Base-by-base conservation (phyloP, 1,284 basidiomycete species). In the Porodaedalea pini region DNA sequence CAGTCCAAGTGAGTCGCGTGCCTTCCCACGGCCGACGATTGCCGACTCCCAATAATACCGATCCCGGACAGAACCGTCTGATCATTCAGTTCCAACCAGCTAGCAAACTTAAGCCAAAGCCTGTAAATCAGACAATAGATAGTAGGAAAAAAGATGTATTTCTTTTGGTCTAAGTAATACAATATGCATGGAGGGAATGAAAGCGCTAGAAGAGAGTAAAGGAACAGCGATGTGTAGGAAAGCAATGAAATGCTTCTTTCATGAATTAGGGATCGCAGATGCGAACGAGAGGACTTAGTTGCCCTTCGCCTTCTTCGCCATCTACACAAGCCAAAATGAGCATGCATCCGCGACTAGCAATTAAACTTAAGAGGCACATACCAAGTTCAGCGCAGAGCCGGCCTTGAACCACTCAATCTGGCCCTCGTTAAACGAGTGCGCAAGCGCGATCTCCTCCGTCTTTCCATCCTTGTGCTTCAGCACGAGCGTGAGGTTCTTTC, bases 331-430 rank as follows among this genome's bases (percentile, higher is more conserved):
- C 4, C 7, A 17, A 48, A 57, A 29, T 1, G 31, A 32, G 43
- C 13, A 45, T 11, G n/a, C 3, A 11, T 13, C n/a, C 23, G 37
- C 15, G 21, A 29, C 5, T n/a, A 39, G 25, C 27, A 55, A 29
- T 15, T 10, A 43, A 23, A 45, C 27, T 40, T 8, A 53, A 36
- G 34, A 29, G 17, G 43, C 13, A 57, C 50, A 13, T 45, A 89
- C 86, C 74, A 92, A 70, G 78, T 92, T 92, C 54, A 92, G 81
- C 31, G 90, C 91, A 64, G 88, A 91, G 54, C 92, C 92, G 68
- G 92, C 91, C 80, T 92, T 92, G 85, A 95, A 94, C 92, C 92
- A 95, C 67, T 83, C 88, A 68, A 94, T 93, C 75, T 96, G 93
- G 54, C 90, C 91, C 73, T 92, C 83, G 66, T 92, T 92, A 78